A percentile compares a stretch with the other conserved stretches of the same genome.
Conservation (phyloP, 2,329 filamentous ascomycete genomes). For the Hypoxylon sp. region DNA sequence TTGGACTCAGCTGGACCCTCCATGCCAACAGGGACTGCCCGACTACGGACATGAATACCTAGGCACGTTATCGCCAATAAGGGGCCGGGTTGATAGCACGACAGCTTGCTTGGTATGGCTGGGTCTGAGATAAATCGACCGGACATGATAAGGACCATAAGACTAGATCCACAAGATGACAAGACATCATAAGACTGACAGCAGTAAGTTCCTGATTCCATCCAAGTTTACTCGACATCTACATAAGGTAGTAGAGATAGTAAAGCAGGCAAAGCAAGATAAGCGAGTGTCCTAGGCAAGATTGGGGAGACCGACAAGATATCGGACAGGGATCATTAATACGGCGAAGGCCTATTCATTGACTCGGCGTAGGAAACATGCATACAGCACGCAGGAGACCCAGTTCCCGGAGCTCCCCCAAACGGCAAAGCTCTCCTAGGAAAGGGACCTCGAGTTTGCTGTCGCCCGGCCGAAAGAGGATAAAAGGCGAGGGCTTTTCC, state of each 20-base stretch:
- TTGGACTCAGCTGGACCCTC: too few species aligned
- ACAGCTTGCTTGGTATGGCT: too few species aligned
- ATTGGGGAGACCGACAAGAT: background rate
- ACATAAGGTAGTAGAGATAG: too few species aligned
- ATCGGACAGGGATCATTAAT: background rate
- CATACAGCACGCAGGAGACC: background rate
- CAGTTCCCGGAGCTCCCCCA: background rate
- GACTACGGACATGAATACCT: too few species aligned
- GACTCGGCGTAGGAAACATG: background rate
- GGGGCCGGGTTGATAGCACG: too few species aligned
- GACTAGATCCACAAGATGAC: too few species aligned
- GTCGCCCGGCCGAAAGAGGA: conserved; percentile 2
- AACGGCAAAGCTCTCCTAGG: background rate
- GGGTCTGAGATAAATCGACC: too few species aligned
- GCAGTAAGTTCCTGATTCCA: background rate
- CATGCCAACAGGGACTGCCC: too few species aligned
- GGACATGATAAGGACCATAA: too few species aligned
- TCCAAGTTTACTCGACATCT: background rate
- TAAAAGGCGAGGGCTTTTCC: background rate
- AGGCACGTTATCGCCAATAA: too few species aligned
- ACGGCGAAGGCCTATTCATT: background rate
- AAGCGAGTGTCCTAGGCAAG: background rate
- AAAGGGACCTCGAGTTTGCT: background rate
- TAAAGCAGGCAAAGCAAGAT: background rate
- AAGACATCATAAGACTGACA: background rate